phyloP scores from a whole-genome alignment of 352 stramenopile species.

The Pythium grandisporangium region DNA sequence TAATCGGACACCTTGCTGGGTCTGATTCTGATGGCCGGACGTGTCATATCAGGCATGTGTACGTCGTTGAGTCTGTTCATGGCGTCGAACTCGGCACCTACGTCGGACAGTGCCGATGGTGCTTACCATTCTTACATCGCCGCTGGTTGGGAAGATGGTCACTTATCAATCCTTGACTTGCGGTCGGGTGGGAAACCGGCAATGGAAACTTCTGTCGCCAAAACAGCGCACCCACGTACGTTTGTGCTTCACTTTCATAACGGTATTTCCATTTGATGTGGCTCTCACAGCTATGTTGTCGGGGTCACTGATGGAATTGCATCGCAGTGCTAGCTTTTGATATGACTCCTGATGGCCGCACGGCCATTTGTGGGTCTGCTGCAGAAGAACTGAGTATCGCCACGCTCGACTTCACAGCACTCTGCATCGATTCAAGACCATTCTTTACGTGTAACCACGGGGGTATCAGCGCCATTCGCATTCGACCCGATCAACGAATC shows the following conservation, averaged over 20 bases:
- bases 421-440: conserved; percentile 21
- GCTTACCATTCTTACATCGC: conserved; percentile 27
- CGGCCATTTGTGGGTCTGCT: conserved; percentile 53
- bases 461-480: conserved; percentile 56
- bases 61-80: conserved; percentile 34
- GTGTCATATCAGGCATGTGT: conserved; percentile 41
- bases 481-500: conserved; percentile 64
- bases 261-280: too few species aligned
- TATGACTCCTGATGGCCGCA: conserved; percentile 34
- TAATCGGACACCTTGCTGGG: background rate
- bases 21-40: too few species aligned
- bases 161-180: conserved; percentile 58
- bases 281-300: too few species aligned
- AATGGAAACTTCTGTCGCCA: conserved; percentile 36
- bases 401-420: conserved; percentile 29
- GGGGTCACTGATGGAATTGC: too few species aligned
- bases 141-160: conserved; percentile 62
- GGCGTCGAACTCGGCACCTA: conserved; percentile 1
- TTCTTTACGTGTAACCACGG: conserved; percentile 56
- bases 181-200: conserved; percentile 34
- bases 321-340: conserved; percentile 62
- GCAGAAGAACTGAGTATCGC: conserved; percentile 36
- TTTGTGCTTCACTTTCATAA: conserved; percentile 2
- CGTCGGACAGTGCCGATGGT: background rate
- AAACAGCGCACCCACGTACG: conserved; percentile 41